Conservation (phyloP, 331 rosid species). For the Erythrophleum ivorense region DNA sequence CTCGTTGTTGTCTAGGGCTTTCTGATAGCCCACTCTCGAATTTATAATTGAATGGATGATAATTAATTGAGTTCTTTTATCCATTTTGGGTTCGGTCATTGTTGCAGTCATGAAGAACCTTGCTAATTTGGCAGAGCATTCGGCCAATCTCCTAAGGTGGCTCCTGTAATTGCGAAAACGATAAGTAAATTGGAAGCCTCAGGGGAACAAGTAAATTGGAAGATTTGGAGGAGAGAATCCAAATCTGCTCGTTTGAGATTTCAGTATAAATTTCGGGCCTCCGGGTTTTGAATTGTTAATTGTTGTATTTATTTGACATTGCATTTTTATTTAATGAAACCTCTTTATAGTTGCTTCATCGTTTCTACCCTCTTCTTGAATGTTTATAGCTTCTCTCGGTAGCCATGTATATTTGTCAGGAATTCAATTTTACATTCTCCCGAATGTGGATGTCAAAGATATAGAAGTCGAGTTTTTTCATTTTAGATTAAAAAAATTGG, state of each 20-base stretch:
- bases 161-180: constrained; percentile 80
- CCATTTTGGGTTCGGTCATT: not conserved
- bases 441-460: too few relatives aligned
- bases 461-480: too few relatives aligned
- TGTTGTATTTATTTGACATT: too few relatives aligned
- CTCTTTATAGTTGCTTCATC: too few relatives aligned
- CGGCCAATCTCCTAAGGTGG: constrained; percentile 75
- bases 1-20: not conserved
- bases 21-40: not conserved
- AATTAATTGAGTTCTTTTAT: not conserved
- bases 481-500: too few relatives aligned
- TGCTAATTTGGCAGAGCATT: constrained; percentile 81
- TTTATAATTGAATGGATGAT: not conserved
- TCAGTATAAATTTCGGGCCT: not conserved
- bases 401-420: constrained; percentile 24
- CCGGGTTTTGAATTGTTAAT: too few relatives aligned
- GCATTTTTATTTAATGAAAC: too few relatives aligned
- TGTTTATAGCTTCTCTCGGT: not conserved
- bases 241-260: constrained; percentile 34
- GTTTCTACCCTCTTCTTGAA: not conserved
- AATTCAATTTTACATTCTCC: constrained; percentile 10
- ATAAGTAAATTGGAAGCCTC: constrained; percentile 76
- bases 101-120: constrained; percentile 85
- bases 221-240: too few relatives aligned
- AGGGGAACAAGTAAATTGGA: constrained; percentile 41